A percentile compares a stretch with the other conserved stretches of the same genome.
Conservation (phyloP, 345 rosid genomes). For the Jatropha curcas region DNA sequence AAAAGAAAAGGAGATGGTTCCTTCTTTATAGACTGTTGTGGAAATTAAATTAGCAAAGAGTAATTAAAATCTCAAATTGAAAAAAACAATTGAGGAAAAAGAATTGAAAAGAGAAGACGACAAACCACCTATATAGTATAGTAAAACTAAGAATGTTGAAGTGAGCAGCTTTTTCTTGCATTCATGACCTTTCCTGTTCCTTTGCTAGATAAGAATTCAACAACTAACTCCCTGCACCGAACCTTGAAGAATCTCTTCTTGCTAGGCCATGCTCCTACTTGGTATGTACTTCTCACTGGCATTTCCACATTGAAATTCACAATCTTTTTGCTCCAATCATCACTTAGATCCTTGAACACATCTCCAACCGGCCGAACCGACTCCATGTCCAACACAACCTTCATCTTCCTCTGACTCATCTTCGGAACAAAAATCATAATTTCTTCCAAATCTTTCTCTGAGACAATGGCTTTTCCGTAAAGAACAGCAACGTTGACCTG, state of each 20-base stretch:
- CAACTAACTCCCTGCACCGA: not conserved
- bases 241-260: not conserved
- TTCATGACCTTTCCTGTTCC: conserved; percentile 17
- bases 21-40: no score
- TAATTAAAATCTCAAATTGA: no score
- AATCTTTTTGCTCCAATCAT: conserved; percentile 25
- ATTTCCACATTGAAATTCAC: conserved; percentile 17
- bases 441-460: not conserved
- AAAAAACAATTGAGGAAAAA: no score
- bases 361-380: not conserved
- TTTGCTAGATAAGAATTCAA: conserved; percentile 9
- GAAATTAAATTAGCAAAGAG: no score
- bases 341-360: conserved; percentile 14
- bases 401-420: not conserved
- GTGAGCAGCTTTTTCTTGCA: not conserved
- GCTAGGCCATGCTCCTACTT: conserved; percentile 1
- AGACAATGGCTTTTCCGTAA: not conserved
- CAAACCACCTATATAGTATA: no score
- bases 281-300: not conserved
- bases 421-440: not conserved
- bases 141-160: no score
- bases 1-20: no score
- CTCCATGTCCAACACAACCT: not conserved
- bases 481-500: not conserved
- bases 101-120: not conserved